A percentile compares a stretch with the other conserved stretches of the same genome.
These are phyloP conservation scores for Debaryomyces maramus DNA, from an alignment of 805 yeast genomes.

Conservation along the genomic window DNA sequence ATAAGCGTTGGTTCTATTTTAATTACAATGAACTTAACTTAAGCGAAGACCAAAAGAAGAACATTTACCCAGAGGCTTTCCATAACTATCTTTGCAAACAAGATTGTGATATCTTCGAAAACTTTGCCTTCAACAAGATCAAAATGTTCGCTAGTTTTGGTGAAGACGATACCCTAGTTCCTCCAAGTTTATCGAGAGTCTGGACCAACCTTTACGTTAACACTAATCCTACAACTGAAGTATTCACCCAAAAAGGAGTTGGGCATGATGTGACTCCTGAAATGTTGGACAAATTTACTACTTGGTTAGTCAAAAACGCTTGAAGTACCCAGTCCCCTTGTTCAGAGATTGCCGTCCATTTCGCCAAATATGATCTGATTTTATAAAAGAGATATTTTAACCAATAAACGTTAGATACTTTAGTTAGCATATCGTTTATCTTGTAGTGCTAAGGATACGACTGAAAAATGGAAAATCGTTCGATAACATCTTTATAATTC, in stretches of 20 bases:
- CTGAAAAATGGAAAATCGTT: too few relatives aligned
- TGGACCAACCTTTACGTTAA: slow-evolving; percentile 33
- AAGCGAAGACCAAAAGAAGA: slow-evolving; percentile 22
- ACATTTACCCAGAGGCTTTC: slow-evolving; percentile 32
- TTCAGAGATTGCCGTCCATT: too few relatives aligned
- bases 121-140: slow-evolving; percentile 30
- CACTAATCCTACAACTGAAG: slow-evolving; percentile 24
- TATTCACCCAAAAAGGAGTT: slow-evolving; percentile 27
- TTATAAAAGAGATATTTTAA: too few relatives aligned
- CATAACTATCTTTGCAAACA: slow-evolving; percentile 29
- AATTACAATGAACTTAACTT: slow-evolving; percentile 35
- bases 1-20: slow-evolving; percentile 31
- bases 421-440: too few relatives aligned
- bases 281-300: slow-evolving; percentile 33
- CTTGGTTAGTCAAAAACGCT: slow-evolving; percentile 27
- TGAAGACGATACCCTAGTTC: slow-evolving; percentile 36
- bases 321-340: too few relatives aligned
- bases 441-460: too few relatives aligned
- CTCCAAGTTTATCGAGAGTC: slow-evolving; percentile 27
- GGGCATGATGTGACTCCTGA: slow-evolving; percentile 36
- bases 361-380: too few relatives aligned
- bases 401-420: too few relatives aligned
- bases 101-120: slow-evolving; percentile 33
- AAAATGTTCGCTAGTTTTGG: slow-evolving; percentile 40
- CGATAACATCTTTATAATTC: too few relatives aligned